Conservation (phyloP, 441 rosid species). For the Pelargonium citronellum region DNA sequence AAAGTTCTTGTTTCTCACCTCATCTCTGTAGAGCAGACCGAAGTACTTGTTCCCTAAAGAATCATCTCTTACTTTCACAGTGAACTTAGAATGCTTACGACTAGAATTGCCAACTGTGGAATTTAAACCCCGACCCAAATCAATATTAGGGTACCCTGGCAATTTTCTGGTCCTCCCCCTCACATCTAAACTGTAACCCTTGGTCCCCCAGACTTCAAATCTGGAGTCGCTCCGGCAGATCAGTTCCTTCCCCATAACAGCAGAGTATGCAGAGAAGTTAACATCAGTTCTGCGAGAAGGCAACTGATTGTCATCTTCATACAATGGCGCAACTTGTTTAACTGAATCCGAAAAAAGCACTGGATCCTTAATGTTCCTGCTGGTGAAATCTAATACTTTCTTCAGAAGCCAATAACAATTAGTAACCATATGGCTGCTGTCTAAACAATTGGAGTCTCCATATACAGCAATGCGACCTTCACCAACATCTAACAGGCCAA, state of each 20-base stretch:
- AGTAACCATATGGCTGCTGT: constrained; percentile 98
- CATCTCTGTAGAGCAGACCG: constrained; percentile 56
- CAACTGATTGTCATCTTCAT: constrained; percentile 56
- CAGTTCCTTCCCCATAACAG: constrained; percentile 70
- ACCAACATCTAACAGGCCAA: constrained; percentile 68
- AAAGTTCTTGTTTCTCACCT: constrained; percentile 40
- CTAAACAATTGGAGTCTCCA: constrained; percentile 96
- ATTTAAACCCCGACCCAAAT: constrained; percentile 53
- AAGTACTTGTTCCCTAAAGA: constrained; percentile 46
- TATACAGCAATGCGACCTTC: constrained; percentile 82
- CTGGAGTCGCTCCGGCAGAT: constrained; percentile 72
- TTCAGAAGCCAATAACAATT: constrained; percentile 90
- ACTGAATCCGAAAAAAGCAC: constrained; percentile 58
- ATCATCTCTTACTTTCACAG: constrained; percentile 31
- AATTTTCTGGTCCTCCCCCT: constrained; percentile 66
- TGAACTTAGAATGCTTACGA: constrained; percentile 34
- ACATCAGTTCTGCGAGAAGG: constrained; percentile 87
- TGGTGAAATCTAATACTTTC: constrained; percentile 78
- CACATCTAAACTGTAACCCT: constrained; percentile 68
- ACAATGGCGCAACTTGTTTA: constrained; percentile 47
- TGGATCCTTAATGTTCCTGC: constrained; percentile 62
- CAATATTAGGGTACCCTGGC: constrained; percentile 64
- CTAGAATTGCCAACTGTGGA: constrained; percentile 33
- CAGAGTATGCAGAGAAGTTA: constrained; percentile 79
- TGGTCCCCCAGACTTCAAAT: constrained; percentile 94